A percentile compares a stretch with the other conserved stretches of the same genome.
Conservation (phyloP, 1,284 basidiomycete genomes). For the Sanguinoderma infundibulare region DNA sequence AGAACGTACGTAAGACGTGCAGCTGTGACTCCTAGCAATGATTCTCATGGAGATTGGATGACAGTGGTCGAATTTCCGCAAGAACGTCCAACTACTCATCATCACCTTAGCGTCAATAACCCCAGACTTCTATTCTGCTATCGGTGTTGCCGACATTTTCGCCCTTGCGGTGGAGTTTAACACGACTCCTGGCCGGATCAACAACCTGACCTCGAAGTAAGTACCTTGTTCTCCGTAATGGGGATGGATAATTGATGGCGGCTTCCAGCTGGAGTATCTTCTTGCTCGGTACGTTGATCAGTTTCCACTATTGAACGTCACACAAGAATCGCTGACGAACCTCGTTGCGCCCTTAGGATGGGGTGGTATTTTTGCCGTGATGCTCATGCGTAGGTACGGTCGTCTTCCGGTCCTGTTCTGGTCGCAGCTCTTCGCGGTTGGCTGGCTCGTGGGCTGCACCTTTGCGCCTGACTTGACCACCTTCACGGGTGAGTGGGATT, state of each 20-base stretch:
- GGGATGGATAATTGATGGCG: neutral
- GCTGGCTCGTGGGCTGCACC: conserved; percentile 55
- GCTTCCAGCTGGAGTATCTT: conserved; percentile 67
- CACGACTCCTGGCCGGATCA: conserved; percentile 63
- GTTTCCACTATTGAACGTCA: neutral
- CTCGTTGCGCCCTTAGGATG: conserved; percentile 45
- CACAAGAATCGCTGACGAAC: neutral
- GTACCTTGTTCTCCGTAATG: neutral
- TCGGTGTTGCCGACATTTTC: conserved; percentile 66
- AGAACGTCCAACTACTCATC: conserved; percentile 60
- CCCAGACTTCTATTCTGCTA: conserved; percentile 71
- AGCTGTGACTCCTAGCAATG: conserved; percentile 13
- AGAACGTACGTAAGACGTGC: conserved; percentile 59
- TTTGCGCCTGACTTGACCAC: conserved; percentile 56
- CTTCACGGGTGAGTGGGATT: conserved; percentile 47
- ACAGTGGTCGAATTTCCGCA: conserved; percentile 51
- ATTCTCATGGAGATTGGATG: neutral
- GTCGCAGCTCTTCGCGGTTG: conserved; percentile 60
- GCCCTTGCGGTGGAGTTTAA: conserved; percentile 59
- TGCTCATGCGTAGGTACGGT: conserved; percentile 61
- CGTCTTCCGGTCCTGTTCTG: conserved; percentile 67
- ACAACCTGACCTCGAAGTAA: conserved; percentile 56
- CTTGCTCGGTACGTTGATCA: conserved; percentile 47
- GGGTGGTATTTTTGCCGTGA: conserved; percentile 63
- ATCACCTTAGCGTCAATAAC: conserved; percentile 69